Evolutionary conservation across 495 filamentous ascomycete species (phyloP).

Genomic region (Tuber microsphaerosporum): DNA sequence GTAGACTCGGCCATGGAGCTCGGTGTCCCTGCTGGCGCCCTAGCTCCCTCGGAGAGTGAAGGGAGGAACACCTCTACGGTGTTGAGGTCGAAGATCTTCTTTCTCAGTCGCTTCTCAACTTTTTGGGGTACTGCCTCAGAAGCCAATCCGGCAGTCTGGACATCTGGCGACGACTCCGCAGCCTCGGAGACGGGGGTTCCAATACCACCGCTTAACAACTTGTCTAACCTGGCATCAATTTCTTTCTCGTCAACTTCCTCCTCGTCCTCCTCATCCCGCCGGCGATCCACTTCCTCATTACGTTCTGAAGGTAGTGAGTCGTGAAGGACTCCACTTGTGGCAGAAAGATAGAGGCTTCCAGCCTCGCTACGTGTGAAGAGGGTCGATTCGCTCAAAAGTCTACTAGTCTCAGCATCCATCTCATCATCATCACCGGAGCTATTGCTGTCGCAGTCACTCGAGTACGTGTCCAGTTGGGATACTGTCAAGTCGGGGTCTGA

Average conservation of each 20-base stretch:
- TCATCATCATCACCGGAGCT: constrained; percentile 43
- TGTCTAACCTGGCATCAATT: constrained; percentile 29
- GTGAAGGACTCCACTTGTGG: constrained; percentile 47
- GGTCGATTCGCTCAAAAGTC: constrained; percentile 54
- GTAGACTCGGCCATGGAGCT: not conserved
- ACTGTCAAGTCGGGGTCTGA: constrained; percentile 17
- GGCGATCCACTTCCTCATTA: constrained; percentile 17
- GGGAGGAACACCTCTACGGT: constrained; percentile 41
- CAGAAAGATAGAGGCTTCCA: constrained; percentile 92
- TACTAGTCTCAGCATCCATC: constrained; percentile 41
- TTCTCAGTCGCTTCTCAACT: constrained; percentile 29
- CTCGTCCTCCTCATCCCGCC: constrained; percentile 26
- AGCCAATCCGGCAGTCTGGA: constrained; percentile 23
- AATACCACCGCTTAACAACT: constrained; percentile 18
- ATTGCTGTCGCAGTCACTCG: constrained; percentile 50
- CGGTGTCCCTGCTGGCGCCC: not conserved
- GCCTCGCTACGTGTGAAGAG: constrained; percentile 87
- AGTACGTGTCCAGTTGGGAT: constrained; percentile 21
- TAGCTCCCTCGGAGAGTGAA: constrained; percentile 20
- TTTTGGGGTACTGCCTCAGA: constrained; percentile 18
- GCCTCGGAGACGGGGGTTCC: not conserved
- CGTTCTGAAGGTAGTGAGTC: constrained; percentile 10
- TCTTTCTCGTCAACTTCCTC: constrained; percentile 39
- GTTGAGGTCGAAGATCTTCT: constrained; percentile 42
- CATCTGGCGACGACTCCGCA: not conserved